phyloP scores from a whole-genome alignment of 805 yeast species.

The Schwanniomyces occidentalis region DNA sequence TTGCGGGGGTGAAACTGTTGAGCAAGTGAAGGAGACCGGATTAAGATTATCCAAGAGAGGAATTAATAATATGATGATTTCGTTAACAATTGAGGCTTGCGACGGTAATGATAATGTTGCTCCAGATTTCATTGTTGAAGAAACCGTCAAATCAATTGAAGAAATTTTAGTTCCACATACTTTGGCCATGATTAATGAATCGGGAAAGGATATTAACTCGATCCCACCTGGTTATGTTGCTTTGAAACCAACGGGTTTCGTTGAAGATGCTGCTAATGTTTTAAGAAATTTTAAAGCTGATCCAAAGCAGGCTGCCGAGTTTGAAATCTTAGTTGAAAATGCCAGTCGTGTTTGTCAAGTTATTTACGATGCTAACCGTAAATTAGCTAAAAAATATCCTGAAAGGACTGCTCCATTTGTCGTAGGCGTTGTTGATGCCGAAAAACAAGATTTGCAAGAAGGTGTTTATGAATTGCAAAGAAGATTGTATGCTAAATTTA shows the following conservation, averaged over 20 bases:
- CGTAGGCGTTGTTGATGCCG: constrained; percentile 86
- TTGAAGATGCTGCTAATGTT: constrained; percentile 72
- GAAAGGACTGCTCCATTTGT: constrained; percentile 70
- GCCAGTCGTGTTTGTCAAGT: constrained; percentile 64
- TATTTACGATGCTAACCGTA: constrained; percentile 52
- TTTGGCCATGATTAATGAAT: constrained; percentile 50
- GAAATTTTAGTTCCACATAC: constrained; percentile 73
- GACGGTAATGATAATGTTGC: constrained; percentile 70
- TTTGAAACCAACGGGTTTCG: constrained; percentile 88
- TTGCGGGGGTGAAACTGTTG: constrained; percentile 84
- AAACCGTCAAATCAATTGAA: constrained; percentile 66
- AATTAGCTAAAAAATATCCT: constrained; percentile 54
- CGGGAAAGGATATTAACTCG: constrained; percentile 52
- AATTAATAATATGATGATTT: constrained; percentile 92
- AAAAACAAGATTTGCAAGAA: constrained; percentile 80
- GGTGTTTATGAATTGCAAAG: constrained; percentile 93
- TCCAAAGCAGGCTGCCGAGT: constrained; percentile 40
- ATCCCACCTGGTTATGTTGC: constrained; percentile 93
- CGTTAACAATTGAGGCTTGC: constrained; percentile 90
- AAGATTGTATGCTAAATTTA: constrained; percentile 70
- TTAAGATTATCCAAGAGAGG: constrained; percentile 66
- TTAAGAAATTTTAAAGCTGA: constrained; percentile 62
- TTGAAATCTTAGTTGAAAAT: constrained; percentile 61
- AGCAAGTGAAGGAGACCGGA: constrained; percentile 73
- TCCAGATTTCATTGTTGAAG: constrained; percentile 57